A percentile compares a stretch with the other conserved stretches of the same genome.
phyloP scores from a whole-genome alignment of 352 stramenopile species.

The Phytopythium helicoides region DNA sequence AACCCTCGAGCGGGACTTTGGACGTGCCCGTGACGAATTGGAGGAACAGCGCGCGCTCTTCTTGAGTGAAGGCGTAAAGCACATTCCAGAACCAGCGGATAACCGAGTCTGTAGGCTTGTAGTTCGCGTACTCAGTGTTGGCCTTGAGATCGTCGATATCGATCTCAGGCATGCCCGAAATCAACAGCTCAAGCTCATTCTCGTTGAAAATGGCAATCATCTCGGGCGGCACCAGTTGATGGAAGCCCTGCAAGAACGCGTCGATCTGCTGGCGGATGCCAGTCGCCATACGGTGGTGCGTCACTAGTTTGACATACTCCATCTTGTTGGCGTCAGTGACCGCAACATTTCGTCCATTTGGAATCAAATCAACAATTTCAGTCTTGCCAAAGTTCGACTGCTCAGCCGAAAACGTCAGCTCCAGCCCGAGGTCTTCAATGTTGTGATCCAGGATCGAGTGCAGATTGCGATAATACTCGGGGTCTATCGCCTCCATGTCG shows the following conservation, averaged over 20 bases:
- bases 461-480: constrained; percentile 94
- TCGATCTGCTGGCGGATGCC: constrained; percentile 95
- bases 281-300: constrained; percentile 99
- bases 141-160: constrained; percentile 93
- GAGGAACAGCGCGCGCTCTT: constrained; percentile 91
- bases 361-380: constrained; percentile 88
- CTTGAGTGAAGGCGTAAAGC: constrained; percentile 88
- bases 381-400: constrained; percentile 90
- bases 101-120: constrained; percentile 85
- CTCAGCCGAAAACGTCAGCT: constrained; percentile 92
- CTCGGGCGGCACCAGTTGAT: constrained; percentile 88
- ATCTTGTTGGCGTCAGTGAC: constrained; percentile 95
- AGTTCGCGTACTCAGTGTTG: constrained; percentile 94
- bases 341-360: constrained; percentile 77
- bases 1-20: constrained; percentile 96
- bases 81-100: constrained; percentile 96
- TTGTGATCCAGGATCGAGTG: constrained; percentile 88
- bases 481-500: constrained; percentile 99
- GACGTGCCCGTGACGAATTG: constrained; percentile 93
- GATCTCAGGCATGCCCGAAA: constrained; percentile 92
- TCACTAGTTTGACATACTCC: constrained; percentile 94
- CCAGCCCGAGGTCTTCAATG: constrained; percentile 83
- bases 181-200: constrained; percentile 92
- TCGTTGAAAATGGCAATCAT: constrained; percentile 94
- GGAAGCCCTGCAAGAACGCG: constrained; percentile 89